These are phyloP conservation scores for Candida chilensis DNA, from an alignment of 805 yeast genomes.

Conservation along the genomic window DNA sequence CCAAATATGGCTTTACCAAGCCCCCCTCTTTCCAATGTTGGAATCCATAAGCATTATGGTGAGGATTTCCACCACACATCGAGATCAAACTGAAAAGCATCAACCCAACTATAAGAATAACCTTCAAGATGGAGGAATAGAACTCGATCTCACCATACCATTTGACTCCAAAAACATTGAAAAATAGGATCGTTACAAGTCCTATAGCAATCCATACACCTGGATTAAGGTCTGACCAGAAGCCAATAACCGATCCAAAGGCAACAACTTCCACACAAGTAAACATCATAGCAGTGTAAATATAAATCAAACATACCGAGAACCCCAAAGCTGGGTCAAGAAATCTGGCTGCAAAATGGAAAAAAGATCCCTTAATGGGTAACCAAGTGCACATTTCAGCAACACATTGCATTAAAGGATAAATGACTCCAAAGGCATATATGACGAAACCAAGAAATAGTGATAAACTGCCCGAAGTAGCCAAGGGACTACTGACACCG, in stretches of 20 bases:
- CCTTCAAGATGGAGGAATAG: conserved; percentile 20
- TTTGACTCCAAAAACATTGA: conserved; percentile 34
- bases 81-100: conserved; percentile 20
- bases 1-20: conserved; percentile 20
- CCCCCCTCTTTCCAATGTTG: conserved; percentile 24
- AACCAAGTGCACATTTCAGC: conserved; percentile 25
- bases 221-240: conserved; percentile 20
- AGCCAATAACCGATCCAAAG: conserved; percentile 16
- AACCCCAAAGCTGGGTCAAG: conserved; percentile 28
- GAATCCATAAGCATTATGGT: conserved; percentile 21
- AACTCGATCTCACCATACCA: conserved; percentile 28
- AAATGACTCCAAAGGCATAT: too few species aligned
- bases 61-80: conserved; percentile 30
- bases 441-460: conserved; percentile 21
- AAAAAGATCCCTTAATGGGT: conserved; percentile 21
- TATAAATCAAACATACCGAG: conserved; percentile 19
- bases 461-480: conserved; percentile 20
- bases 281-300: conserved; percentile 22
- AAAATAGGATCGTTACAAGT: conserved; percentile 14
- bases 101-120: conserved; percentile 19
- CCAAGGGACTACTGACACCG: conserved; percentile 20
- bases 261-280: conserved; percentile 22
- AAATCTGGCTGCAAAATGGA: conserved; percentile 23
- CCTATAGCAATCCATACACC: conserved; percentile 20
- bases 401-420: too few species aligned